Evolutionary conservation across 2,329 filamentous ascomycete genomes (phyloP), one percentile per base, ranked within the genome.

Genomic region (Colletotrichum aenigma): DNA sequence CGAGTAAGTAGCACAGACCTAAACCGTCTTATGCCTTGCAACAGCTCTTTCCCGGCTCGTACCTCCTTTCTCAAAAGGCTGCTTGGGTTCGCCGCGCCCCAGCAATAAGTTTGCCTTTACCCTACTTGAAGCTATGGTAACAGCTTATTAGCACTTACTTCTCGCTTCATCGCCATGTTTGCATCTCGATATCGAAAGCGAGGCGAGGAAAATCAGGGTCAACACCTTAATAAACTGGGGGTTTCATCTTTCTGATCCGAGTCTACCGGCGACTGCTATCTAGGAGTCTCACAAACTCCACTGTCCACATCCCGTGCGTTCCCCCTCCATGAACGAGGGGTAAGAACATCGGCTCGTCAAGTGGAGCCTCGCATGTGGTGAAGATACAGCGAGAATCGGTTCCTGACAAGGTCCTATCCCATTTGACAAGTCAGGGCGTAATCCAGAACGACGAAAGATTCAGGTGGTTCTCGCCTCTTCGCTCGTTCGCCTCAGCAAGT

Each of bases 41-140:
- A 26, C 28, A 71, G 60, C 60, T 71, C 30, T 64, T 64, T 34
- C 61, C 21, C 28, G 61, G 48, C 68, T 61, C 70, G 30, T 36
- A 32, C 73, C 55, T 38, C 32, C 26, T 7, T 30, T 26, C 30
- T 16, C 21, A 21, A 18, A 43, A 43, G 28, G 30, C 32, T 16
- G n/a, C 24, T 38, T 62, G 60, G 21, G 55, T 62, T 72, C 26
- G 69, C 24, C 58, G 28, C 55, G 34, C 28, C 48, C 64, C 68
- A 38, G 32, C 43, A 34, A 61, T 26, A 60, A 38, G 61, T 52
- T 65, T 65, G 24, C 62, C 38, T 30, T 36, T 62, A 52, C 52
- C 56, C 26, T 38, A 55, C 7, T 15, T 67, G 56, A 68, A 75
- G 69, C 69, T 73, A 73, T 75, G 73, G 73, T 64, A 75, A 68